These are phyloP conservation scores for Trichosporon sp. DNA, from an alignment of 1,284 basidiomycete species.

Conservation along the genomic window DNA sequence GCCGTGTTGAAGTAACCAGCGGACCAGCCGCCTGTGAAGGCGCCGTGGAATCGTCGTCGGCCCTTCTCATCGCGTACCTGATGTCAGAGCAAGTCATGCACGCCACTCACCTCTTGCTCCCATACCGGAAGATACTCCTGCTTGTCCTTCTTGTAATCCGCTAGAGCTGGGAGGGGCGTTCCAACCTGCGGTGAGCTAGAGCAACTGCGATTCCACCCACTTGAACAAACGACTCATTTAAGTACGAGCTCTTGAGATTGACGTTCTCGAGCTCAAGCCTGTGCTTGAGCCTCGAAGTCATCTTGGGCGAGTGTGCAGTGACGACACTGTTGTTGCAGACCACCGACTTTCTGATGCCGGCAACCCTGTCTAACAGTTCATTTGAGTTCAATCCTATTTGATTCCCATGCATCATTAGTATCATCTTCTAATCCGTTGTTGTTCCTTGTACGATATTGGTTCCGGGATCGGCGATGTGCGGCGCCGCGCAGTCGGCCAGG, in stretches of 20 bases:
- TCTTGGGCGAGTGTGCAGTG: slow-evolving; percentile 38
- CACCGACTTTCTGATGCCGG: neutral
- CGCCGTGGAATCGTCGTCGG: slow-evolving; percentile 86
- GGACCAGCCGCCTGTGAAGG: slow-evolving; percentile 96
- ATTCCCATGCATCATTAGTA: too few relatives aligned
- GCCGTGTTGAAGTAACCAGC: slow-evolving; percentile 97
- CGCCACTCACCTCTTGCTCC: slow-evolving; percentile 81
- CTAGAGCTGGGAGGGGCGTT: slow-evolving; percentile 84
- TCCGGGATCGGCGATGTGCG: slow-evolving; percentile 5
- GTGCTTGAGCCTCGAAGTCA: slow-evolving; percentile 61
- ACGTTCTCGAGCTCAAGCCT: slow-evolving; percentile 75
- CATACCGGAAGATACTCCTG: slow-evolving; percentile 94
- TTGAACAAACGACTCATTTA: slow-evolving; percentile 84
- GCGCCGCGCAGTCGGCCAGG: slow-evolving; percentile 5
- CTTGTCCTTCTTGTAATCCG: slow-evolving; percentile 77
- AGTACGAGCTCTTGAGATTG: slow-evolving; percentile 74
- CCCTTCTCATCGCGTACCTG: slow-evolving; percentile 94
- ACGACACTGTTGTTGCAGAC: neutral
- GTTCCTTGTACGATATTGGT: neutral
- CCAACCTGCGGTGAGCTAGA: slow-evolving; percentile 67
- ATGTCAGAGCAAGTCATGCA: slow-evolving; percentile 7
- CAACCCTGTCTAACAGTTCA: too few relatives aligned
- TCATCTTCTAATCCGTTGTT: neutral
- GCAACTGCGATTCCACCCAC: slow-evolving; percentile 59
- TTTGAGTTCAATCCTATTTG: too few relatives aligned